Base-by-base conservation (phyloP, 2,329 filamentous ascomycete genomes). In the Sarocladium strictum region DNA sequence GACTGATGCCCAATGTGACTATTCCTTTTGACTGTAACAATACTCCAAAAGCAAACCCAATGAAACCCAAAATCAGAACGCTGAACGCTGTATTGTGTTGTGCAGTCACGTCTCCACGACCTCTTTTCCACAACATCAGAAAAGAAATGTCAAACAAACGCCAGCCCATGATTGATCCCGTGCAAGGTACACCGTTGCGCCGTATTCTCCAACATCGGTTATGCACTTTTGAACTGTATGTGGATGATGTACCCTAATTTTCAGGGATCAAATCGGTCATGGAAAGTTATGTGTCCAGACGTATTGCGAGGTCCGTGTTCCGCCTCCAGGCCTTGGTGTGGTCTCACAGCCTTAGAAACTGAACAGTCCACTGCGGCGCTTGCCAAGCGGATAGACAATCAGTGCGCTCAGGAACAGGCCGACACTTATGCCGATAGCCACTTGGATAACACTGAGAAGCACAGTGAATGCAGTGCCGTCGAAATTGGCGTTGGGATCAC, bases 341-440 rank as follows among this genome's bases (percentile, higher is more conserved):
- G 23, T 32, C 3, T 4, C 11, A 29, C n/a, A 11, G 12, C 14
- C 52, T 63, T 65, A 80, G 57, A 81, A 81, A 54, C 76, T 79
- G 59, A 81, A 81, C 49, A 84, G 59, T 2, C 79, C 80, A 58
- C 80, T 83, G 55, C 80, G 71, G 58, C 77, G 72, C 68, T 84
- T 84, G 12, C 80, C 80, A 32, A 81, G 65, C 0, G 79, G 79
- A 61, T 81, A 81, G 14, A 81, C 74, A 54, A 81, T 70, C 45
- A 81, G 62, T 6, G 78, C 78, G 54, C 79, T 80, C 62, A 83
- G 69, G 56, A 79, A 81, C 24, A 85, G 61, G 12, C 81, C 81
- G 2, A 84, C 80, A n/a, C 79, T 81, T 56, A 84, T 80, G 33
- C 80, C 80, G 54, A 84, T 82, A 5, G 81, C 78, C 1, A 84